A percentile compares a stretch with the other conserved stretches of the same genome.
phyloP scores from a whole-genome alignment of 441 rosid genomes.

The Populus trichocarpa region DNA sequence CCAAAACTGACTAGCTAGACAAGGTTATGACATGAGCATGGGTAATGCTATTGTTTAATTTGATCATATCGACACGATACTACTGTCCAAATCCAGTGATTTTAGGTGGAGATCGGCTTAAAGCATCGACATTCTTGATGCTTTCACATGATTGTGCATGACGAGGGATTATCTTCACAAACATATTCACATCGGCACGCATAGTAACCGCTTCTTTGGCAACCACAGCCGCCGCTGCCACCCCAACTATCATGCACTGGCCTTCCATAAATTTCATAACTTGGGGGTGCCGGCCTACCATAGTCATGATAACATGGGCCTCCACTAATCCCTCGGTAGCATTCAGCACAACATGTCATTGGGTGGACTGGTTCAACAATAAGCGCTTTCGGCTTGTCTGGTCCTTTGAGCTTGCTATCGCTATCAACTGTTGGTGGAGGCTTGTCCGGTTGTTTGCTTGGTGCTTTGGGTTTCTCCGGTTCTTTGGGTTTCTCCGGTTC shows the following conservation, averaged over 20 bases:
- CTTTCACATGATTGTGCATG: conserved; percentile 54
- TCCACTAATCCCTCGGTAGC: conserved; percentile 16
- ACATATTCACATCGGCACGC: conserved; percentile 35
- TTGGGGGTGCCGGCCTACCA: conserved; percentile 33
- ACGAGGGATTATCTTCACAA: conserved; percentile 49
- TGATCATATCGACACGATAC: not conserved
- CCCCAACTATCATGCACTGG: conserved; percentile 58
- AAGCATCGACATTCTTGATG: not conserved
- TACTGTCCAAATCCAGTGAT: too few species aligned
- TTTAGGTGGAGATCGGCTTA: not conserved
- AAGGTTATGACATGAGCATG: too few species aligned
- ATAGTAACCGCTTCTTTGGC: conserved; percentile 19
- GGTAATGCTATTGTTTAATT: not conserved
- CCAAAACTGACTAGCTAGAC: not conserved
- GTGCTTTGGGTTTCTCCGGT: conserved; percentile 17
- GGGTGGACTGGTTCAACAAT: not conserved
- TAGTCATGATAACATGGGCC: conserved; percentile 25
- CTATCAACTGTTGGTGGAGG: not conserved
- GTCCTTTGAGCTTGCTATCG: not conserved
- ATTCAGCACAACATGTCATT: conserved; percentile 36
- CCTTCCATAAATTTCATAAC: conserved; percentile 30
- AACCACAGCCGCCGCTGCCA: conserved; percentile 34
- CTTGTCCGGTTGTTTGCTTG: conserved; percentile 20
- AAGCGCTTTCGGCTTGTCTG: conserved; percentile 23
- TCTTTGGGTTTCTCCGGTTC: conserved; percentile 18